Evolutionary conservation across 208 protist genomes (phyloP).

Genomic region (Novymonas esmeraldas): DNA sequence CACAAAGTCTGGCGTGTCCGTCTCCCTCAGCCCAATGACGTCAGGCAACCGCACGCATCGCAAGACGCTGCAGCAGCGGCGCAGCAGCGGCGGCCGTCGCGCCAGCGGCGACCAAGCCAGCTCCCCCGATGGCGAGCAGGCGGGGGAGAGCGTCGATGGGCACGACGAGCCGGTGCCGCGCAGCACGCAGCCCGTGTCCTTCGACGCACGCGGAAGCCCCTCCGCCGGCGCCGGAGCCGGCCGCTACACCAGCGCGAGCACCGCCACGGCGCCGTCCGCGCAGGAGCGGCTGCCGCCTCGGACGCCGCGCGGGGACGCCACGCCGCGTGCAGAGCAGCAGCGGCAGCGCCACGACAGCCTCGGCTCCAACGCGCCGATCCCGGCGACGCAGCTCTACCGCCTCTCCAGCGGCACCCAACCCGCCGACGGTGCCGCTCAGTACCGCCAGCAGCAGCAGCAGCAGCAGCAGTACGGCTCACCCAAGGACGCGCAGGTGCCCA

Average conservation of each 20-base stretch:
- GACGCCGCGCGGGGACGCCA: conserved; percentile 13
- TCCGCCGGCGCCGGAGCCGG: not conserved
- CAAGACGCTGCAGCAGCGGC: conserved; percentile 6
- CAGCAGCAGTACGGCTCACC: not conserved
- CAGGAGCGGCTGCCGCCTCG: conserved; percentile 11
- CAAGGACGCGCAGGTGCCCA: not conserved
- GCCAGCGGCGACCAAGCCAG: not conserved
- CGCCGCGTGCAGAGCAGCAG: not conserved
- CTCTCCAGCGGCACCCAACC: conserved; percentile 12
- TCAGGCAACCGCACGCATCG: not conserved
- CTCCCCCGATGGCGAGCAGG: not conserved
- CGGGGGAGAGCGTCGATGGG: conserved; percentile 3
- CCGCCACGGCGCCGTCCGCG: not conserved
- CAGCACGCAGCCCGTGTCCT: conserved; percentile 20
- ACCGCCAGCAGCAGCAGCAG: conserved; percentile 4
- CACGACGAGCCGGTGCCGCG: conserved; percentile 20
- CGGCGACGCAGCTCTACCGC: conserved; percentile 1
- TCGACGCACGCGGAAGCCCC: not conserved
- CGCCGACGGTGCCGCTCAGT: not conserved
- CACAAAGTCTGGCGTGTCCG: conserved; percentile 16
- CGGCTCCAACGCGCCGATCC: not conserved
- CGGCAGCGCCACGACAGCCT: conserved; percentile 12
- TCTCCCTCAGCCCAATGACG: conserved; percentile 29
- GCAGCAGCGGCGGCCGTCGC: not conserved
- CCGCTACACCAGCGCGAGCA: too few species aligned